A percentile compares a stretch with the other conserved stretches of the same genome.
Conservation (phyloP, 2,329 filamentous ascomycete genomes). For the Neophaeococcomyces mojaviensis region DNA sequence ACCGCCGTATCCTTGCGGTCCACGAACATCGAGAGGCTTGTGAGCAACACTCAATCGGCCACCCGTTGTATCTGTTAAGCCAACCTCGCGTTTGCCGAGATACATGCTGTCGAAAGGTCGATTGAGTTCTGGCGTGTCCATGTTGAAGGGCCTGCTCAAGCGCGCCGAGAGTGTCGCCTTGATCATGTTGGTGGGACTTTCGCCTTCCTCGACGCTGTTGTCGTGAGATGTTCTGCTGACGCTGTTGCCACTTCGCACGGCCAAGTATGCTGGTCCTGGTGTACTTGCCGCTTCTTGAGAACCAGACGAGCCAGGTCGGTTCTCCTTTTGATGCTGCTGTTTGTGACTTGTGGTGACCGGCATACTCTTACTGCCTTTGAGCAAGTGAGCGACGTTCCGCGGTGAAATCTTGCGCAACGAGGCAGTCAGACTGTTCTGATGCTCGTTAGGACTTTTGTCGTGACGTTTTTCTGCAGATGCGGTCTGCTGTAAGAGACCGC, state of each 20-base stretch:
- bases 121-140: conserved; percentile 21
- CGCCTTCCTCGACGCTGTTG: conserved; percentile 4
- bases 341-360: conserved; percentile 2
- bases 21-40: neutral
- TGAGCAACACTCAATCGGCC: conserved; percentile 16
- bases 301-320: conserved; percentile 7
- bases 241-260: conserved; percentile 15
- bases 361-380: conserved; percentile 15
- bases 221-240: conserved; percentile 7
- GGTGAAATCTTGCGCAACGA: conserved; percentile 15
- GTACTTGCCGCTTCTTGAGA: conserved; percentile 10
- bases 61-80: conserved; percentile 13
- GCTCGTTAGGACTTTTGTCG: neutral
- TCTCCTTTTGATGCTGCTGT: conserved; percentile 16
- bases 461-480: neutral
- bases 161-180: conserved; percentile 17
- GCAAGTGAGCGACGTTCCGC: conserved; percentile 14
- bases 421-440: conserved; percentile 1
- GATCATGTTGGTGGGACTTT: conserved; percentile 17
- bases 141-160: conserved; percentile 21
- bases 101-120: conserved; percentile 22
- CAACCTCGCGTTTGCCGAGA: conserved; percentile 19
- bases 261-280: conserved; percentile 15
- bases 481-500: conserved; percentile 6
- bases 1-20: conserved; percentile 7